Evolutionary conservation across 169 alveolate species (phyloP).

Genomic region (Plasmodium ovale): DNA sequence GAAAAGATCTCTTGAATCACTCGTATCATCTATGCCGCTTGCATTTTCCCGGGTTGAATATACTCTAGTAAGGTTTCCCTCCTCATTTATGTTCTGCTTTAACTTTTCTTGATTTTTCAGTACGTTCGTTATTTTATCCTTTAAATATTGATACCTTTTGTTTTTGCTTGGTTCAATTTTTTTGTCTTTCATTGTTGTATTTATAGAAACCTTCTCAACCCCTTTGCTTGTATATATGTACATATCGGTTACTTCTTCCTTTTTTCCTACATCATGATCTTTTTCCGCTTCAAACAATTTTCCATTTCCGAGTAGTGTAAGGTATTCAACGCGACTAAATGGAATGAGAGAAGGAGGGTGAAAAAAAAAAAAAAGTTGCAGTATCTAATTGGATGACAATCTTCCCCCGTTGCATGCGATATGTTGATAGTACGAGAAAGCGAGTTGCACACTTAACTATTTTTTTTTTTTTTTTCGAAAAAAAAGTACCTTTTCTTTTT

Average conservation of each 20-base stretch:
- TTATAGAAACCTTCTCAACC: slow-evolving; percentile 54
- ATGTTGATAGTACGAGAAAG: neutral
- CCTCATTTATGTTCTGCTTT: slow-evolving; percentile 11
- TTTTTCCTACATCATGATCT: neutral
- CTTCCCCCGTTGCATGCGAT: neutral
- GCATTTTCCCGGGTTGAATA: too few species aligned
- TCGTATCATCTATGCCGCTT: neutral
- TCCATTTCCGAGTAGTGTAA: slow-evolving; percentile 39
- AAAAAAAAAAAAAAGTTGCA: neutral
- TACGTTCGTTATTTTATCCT: slow-evolving; percentile 49
- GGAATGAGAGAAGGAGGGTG: neutral
- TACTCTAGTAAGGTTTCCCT: too few species aligned
- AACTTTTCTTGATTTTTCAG: slow-evolving; percentile 33
- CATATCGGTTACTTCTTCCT: slow-evolving; percentile 34
- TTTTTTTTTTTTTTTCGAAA: slow-evolving; percentile 6
- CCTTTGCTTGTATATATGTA: slow-evolving; percentile 44
- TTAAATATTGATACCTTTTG: slow-evolving; percentile 41
- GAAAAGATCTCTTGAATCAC: slow-evolving; percentile 15
- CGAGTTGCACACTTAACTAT: neutral
- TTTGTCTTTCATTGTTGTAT: slow-evolving; percentile 15
- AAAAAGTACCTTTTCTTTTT: slow-evolving; percentile 53
- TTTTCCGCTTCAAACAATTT: neutral
- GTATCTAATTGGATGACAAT: too few species aligned
- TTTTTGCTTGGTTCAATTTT: slow-evolving; percentile 23
- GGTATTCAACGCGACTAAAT: slow-evolving; percentile 54